Evolutionary conservation across 2,329 filamentous ascomycete genomes (phyloP).

Genomic region (Fusarium transvaalense): DNA sequence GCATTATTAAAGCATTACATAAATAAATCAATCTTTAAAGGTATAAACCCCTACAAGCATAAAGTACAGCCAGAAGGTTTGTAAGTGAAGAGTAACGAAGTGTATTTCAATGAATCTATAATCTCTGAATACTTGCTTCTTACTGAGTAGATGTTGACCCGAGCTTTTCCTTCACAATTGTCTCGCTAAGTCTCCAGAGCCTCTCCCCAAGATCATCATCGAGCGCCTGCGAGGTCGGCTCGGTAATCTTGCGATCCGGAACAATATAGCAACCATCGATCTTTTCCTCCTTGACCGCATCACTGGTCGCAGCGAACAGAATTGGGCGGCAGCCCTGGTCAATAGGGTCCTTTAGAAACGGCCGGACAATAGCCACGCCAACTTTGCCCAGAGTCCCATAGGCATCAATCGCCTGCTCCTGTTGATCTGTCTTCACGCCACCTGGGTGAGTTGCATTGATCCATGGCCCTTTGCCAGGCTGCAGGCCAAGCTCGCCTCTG

Average conservation of each 20-base stretch:
- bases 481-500: constrained; percentile 1
- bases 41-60: neutral
- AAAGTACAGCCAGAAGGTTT: neutral
- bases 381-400: constrained; percentile 16
- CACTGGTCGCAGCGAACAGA: constrained; percentile 14
- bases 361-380: neutral
- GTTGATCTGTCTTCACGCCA: constrained; percentile 14
- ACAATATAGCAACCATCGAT: constrained; percentile 15
- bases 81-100: no score
- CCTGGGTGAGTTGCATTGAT: constrained; percentile 23
- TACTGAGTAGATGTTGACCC: neutral
- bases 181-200: constrained; percentile 2
- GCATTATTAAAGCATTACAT: no score
- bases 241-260: constrained; percentile 5
- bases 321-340: constrained; percentile 14
- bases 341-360: constrained; percentile 13
- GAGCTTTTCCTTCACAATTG: neutral
- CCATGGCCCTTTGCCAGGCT: constrained; percentile 9
- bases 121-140: no score
- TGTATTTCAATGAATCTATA: no score
- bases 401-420: constrained; percentile 8
- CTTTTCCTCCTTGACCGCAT: neutral
- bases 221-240: constrained; percentile 5
- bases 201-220: constrained; percentile 4
- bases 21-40: no score